These are phyloP conservation scores for Apodospora peruviana DNA, from an alignment of 495 filamentous ascomycete genomes.

Conservation along the genomic window DNA sequence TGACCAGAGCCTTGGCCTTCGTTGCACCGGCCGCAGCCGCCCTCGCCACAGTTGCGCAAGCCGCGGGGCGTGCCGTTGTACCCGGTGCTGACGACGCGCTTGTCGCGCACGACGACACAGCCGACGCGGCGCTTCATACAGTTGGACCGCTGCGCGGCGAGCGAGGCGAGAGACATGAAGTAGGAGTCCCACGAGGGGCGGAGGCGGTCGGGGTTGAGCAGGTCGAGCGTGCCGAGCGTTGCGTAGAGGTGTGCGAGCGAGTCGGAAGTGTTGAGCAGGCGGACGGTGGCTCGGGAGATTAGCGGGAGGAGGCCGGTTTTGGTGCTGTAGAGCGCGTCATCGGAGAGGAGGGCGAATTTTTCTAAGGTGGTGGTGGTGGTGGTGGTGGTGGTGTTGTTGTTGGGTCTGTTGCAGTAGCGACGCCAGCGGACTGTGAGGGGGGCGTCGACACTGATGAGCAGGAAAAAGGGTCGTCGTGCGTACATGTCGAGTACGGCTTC, in stretches of 20 bases:
- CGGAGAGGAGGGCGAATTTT: slow-evolving; percentile 70
- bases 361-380: slow-evolving; percentile 75
- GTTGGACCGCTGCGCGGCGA: slow-evolving; percentile 87
- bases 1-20: slow-evolving; percentile 58
- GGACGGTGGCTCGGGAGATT: slow-evolving; percentile 71
- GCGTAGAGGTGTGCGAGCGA: slow-evolving; percentile 62
- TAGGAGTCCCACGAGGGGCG: slow-evolving; percentile 96
- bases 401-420: slow-evolving; percentile 39
- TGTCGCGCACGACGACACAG: slow-evolving; percentile 86
- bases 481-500: slow-evolving; percentile 65
- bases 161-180: slow-evolving; percentile 91
- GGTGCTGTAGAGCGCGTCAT: slow-evolving; percentile 69
- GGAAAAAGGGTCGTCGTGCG: slow-evolving; percentile 78
- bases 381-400: slow-evolving; percentile 41
- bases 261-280: slow-evolving; percentile 76
- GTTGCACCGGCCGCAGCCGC: slow-evolving; percentile 89
- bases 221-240: slow-evolving; percentile 62
- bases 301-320: slow-evolving; percentile 61
- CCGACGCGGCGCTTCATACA: slow-evolving; percentile 98
- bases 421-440: slow-evolving; percentile 78
- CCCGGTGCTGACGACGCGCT: slow-evolving; percentile 88
- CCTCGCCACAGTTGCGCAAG: slow-evolving; percentile 84
- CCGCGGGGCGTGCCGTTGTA: slow-evolving; percentile 94
- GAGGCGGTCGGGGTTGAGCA: slow-evolving; percentile 72
- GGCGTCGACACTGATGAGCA: slow-evolving; percentile 87